Evolutionary conservation across 805 yeast species (phyloP).

Genomic region (Blastobotrys peoriensis): DNA sequence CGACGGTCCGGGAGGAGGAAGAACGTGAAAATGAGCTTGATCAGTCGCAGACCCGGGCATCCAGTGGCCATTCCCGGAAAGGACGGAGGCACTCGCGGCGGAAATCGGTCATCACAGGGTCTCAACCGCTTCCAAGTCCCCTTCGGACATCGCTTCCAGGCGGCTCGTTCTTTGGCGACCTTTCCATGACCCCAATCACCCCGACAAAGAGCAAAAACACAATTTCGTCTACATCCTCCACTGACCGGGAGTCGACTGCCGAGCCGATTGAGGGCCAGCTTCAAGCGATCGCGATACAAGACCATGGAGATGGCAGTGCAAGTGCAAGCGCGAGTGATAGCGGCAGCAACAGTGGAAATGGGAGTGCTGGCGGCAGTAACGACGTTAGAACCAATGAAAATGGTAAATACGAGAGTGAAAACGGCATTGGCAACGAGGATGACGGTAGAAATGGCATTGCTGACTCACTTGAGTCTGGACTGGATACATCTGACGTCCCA

Average conservation of each 20-base stretch:
- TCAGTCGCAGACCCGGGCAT: slow-evolving; percentile 37
- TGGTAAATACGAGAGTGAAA: too few species aligned
- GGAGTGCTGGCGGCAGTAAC: background rate
- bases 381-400: background rate
- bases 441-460: slow-evolving; percentile 5
- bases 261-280: slow-evolving; percentile 11
- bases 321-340: slow-evolving; percentile 1
- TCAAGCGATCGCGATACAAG: slow-evolving; percentile 7
- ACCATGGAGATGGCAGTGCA: background rate
- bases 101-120: slow-evolving; percentile 76
- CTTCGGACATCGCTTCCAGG: slow-evolving; percentile 42
- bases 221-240: slow-evolving; percentile 8
- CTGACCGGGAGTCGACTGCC: slow-evolving; percentile 6
- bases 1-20: slow-evolving; percentile 63
- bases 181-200: slow-evolving; percentile 7
- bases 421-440: background rate
- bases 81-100: slow-evolving; percentile 51
- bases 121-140: slow-evolving; percentile 91
- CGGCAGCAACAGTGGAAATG: background rate
- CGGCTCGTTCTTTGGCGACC: slow-evolving; percentile 12
- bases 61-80: slow-evolving; percentile 8
- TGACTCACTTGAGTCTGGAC: too few species aligned
- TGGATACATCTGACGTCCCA: too few species aligned
- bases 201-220: background rate
- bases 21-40: slow-evolving; percentile 44